These are phyloP conservation scores for Ampelocalamus luodianensis DNA, from an alignment of 176 grass and related monocot species.

Conservation along the genomic window DNA sequence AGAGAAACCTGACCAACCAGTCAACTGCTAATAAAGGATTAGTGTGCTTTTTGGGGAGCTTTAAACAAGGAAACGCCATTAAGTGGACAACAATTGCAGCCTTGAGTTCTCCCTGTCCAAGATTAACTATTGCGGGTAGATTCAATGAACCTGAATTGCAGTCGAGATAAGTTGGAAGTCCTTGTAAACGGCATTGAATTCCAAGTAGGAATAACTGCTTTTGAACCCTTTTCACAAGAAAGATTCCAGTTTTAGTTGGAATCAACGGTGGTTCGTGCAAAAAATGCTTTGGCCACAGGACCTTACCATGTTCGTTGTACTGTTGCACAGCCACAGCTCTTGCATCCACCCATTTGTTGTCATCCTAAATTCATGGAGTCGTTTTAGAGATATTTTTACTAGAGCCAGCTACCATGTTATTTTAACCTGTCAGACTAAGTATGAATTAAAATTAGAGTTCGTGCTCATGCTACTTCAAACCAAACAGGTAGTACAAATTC, in stretches of 20 bases:
- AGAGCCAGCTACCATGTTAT: background rate
- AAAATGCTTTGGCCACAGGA: background rate
- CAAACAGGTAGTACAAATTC: too few relatives aligned
- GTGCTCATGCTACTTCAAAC: too few relatives aligned
- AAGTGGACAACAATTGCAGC: background rate
- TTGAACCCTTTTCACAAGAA: background rate
- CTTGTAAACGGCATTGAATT: background rate
- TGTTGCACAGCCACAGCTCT: background rate
- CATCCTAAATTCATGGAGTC: background rate
- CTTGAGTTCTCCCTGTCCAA: background rate
- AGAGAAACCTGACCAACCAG: background rate
- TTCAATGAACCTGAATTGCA: conserved; percentile 48
- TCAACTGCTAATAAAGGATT: background rate
- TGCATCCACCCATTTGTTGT: background rate
- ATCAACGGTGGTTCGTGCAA: background rate
- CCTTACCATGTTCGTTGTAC: background rate
- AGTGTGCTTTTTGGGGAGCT: conserved; percentile 22
- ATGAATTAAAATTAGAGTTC: background rate
- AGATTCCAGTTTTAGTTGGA: background rate
- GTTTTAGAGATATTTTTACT: background rate
- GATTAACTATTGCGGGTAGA: conserved; percentile 20
- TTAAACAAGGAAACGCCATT: conserved; percentile 12
- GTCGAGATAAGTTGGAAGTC: background rate
- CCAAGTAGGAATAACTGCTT: background rate
- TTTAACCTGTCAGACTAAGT: background rate